Evolutionary conservation across 805 yeast genomes (phyloP), one percentile per base, ranked within the genome.

Genomic region (Barnettozyma pratensis): DNA sequence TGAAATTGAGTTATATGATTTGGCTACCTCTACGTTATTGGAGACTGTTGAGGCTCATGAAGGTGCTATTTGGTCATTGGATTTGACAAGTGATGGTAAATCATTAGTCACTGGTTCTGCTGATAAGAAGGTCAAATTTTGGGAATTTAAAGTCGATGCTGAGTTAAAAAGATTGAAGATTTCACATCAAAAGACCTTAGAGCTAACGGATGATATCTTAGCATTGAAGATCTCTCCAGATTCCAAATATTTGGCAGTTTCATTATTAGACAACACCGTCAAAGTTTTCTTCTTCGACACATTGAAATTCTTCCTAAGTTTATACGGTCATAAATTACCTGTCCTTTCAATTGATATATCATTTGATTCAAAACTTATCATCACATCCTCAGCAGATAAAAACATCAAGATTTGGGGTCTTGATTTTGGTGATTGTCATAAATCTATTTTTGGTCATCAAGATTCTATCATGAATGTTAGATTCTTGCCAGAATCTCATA

Each of bases 391-490:
- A 1, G 99, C 99, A 0, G 99, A 94, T 69, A 94, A 94, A 67
- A 94, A 94, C 67, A 87, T 94, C 63, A 90, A 95, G 69, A 86
- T 94, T 49, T 94, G 99, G 99, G 99, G 99, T 45, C 72, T 94
- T 50, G 99, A 94, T 66, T 94, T 94, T 68, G 99, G 99, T 68
- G 99, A 94, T 68, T 94, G 99, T 73, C 99, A 94, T 67, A 86
- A 85, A 64, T 92, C 98, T 2, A 80, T 94, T 29, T 94, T 94
- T 66, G 99, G 96, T 1, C 99, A 94, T 65, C 96, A 90, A 61
- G 99, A 94, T 65, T 85, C 96, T 4, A 87, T 94, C 50, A 88
- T 92, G 96, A 76, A 77, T 54, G 96, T 92, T 31, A 77, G 73
- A 52, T 94, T 94, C 61, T 75, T 90, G 45, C 92, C 95, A 2